Evolutionary conservation across 352 stramenopile species (phyloP), one percentile per base, ranked within the genome.

Genomic region (Phytophthora citrophthora): DNA sequence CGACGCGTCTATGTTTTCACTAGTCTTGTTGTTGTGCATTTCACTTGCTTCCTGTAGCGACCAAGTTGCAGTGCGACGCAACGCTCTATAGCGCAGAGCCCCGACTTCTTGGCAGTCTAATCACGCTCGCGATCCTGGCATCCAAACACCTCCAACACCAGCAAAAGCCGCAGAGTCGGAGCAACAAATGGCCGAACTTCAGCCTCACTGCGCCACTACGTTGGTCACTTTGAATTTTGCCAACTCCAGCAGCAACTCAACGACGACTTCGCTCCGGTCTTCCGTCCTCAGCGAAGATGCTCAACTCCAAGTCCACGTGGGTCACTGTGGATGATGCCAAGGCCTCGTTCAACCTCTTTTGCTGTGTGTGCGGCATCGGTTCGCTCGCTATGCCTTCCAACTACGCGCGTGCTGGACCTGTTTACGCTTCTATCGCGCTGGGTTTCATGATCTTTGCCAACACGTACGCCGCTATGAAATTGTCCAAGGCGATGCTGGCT

Each of bases 391-490:
- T 68, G 60, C 60, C 60, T 39, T 68, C 60, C 36, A 68, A 68
- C 44, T 68, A 68, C 52, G 52, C 60, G 43, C 60, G 52, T 23
- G 60, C 52, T 2, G 60, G 52, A 47, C 60, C 51, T 18, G 15
- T 68, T 11, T 68, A 63, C 44, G 60, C 60, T 4, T 63, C 52
- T 1, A 63, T 68, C 27, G 60, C 60, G 3, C 32, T 68, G 34
- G 52, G 44, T 20, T 68, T 68, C 44, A 68, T 68, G 60, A 68
- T 68, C 36, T 68, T 68, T 32, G 52, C 60, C 32, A 68, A 68
- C 60, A 68, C 60, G 44, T 63, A 57, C 52, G 60, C 60, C 0
- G 60, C 60, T 36, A 68, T 68, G 34, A 68, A 68, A 41, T 27
- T 68, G 27, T 68, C 60, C 34, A 68, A 57, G 60, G 60, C 52